Conservation (phyloP, 768 basidiomycete genomes). For the Cyathus striatus region DNA sequence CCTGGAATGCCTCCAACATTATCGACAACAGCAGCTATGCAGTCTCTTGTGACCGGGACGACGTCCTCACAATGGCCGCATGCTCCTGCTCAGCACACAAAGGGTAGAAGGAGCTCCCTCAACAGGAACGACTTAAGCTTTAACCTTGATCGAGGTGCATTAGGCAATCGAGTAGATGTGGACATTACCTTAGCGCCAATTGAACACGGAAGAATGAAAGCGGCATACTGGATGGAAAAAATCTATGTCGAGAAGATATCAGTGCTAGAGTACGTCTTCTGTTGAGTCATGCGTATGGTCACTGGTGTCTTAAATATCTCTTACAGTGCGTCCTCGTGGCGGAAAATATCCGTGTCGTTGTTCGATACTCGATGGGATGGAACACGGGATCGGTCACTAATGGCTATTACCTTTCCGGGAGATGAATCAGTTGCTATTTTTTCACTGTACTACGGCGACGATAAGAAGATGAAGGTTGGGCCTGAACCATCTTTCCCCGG, state of each 20-base stretch:
- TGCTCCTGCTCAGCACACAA: constrained; percentile 17
- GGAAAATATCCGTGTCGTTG: constrained; percentile 45
- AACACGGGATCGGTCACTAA: constrained; percentile 39
- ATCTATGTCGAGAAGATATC: constrained; percentile 45
- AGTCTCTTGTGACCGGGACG: constrained; percentile 34
- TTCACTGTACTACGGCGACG: constrained; percentile 35
- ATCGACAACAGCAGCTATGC: constrained; percentile 49
- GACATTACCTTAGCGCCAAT: constrained; percentile 34
- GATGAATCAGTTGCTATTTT: constrained; percentile 39
- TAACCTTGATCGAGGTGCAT: constrained; percentile 65
- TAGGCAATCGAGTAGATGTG: constrained; percentile 43
- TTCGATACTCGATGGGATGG: constrained; percentile 68
- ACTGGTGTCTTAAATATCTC: constrained; percentile 3
- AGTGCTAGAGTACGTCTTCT: constrained; percentile 41
- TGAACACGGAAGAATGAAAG: constrained; percentile 63
- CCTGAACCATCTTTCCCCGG: constrained; percentile 34
- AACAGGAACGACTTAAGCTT: constrained; percentile 52
- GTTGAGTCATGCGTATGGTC: constrained; percentile 3
- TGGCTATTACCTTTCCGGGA: constrained; percentile 52
- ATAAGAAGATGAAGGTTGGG: constrained; percentile 35
- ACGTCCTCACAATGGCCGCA: constrained; percentile 20
- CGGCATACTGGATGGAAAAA: constrained; percentile 70
- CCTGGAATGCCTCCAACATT: constrained; percentile 50
- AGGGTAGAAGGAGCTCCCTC: constrained; percentile 37
- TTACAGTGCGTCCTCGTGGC: constrained; percentile 39